Evolutionary conservation across 106 monocot species (phyloP).

Genomic region (Ottelia alismoides): DNA sequence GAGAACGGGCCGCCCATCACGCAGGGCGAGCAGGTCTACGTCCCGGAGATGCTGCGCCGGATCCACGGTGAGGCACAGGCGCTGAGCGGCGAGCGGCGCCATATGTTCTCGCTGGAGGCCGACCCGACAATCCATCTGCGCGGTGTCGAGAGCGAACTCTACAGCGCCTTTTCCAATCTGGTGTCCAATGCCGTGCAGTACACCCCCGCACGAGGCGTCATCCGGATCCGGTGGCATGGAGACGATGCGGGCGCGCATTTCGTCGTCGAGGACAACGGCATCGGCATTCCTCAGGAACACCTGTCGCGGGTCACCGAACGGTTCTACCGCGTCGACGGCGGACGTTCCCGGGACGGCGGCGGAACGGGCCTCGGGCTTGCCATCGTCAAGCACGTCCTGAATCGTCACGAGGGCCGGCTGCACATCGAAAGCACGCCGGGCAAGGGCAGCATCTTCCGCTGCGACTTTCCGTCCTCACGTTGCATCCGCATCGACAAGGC

Average conservation of each 20-base stretch:
- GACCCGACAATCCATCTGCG: too few species aligned
- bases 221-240: background rate
- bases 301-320: background rate
- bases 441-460: background rate
- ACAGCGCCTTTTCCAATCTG: background rate
- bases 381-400: background rate
- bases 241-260: background rate
- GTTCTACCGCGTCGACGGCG: background rate
- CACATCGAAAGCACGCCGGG: background rate
- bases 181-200: background rate
- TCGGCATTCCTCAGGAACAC: background rate
- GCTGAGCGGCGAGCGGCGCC: too few species aligned
- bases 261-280: background rate
- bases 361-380: background rate
- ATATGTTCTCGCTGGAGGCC: too few species aligned
- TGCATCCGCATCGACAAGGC: too few species aligned
- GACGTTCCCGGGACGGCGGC: too few species aligned
- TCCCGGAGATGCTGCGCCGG: too few species aligned
- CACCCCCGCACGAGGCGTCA: background rate
- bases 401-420: background rate
- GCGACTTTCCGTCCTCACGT: background rate
- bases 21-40: too few species aligned
- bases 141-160: background rate
- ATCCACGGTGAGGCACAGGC: too few species aligned
- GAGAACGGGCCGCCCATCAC: too few species aligned